Percentiles rank a stretch among this genome's conserved stretches.
Conservation (phyloP, 2,329 filamentous ascomycete species). For the Diplodia corticola region DNA sequence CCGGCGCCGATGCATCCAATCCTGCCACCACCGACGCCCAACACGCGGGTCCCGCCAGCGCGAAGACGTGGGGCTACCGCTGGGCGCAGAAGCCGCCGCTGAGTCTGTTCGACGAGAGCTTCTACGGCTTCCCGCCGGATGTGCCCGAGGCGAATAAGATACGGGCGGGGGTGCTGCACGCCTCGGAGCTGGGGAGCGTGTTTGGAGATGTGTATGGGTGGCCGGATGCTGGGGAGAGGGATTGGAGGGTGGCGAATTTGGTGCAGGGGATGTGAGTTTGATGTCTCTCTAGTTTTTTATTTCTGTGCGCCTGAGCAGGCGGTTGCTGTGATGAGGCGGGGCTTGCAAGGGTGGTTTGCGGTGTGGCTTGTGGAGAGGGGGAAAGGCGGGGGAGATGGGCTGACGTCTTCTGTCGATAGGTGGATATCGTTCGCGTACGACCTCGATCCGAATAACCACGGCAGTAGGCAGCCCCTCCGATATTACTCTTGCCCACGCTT, state of each 20-base stretch:
- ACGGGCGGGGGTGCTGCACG: constrained; percentile 1
- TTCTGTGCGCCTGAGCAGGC: background rate
- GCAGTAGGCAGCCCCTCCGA: background rate
- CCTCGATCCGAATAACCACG: constrained; percentile 11
- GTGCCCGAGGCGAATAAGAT: background rate
- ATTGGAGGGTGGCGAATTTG: background rate
- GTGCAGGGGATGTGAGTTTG: constrained; percentile 18
- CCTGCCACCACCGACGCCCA: background rate
- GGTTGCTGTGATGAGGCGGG: background rate
- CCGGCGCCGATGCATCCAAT: background rate
- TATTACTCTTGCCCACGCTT: too few relatives aligned
- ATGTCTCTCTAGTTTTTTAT: background rate
- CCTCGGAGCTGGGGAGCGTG: constrained; percentile 12
- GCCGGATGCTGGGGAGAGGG: background rate
- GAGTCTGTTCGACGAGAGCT: background rate
- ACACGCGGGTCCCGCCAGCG: too few relatives aligned
- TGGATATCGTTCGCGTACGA: constrained; percentile 14
- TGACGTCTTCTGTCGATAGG: background rate
- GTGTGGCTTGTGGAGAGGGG: background rate
- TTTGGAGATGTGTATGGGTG: background rate
- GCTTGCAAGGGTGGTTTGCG: background rate
- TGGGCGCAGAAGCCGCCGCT: constrained; percentile 3
- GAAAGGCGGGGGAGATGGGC: background rate
- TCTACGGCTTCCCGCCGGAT: background rate
- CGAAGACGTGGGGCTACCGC: constrained; percentile 12